These are phyloP conservation scores for Pseudopithomyces maydicus DNA, from an alignment of 2,329 filamentous ascomycete genomes.

Conservation along the genomic window DNA sequence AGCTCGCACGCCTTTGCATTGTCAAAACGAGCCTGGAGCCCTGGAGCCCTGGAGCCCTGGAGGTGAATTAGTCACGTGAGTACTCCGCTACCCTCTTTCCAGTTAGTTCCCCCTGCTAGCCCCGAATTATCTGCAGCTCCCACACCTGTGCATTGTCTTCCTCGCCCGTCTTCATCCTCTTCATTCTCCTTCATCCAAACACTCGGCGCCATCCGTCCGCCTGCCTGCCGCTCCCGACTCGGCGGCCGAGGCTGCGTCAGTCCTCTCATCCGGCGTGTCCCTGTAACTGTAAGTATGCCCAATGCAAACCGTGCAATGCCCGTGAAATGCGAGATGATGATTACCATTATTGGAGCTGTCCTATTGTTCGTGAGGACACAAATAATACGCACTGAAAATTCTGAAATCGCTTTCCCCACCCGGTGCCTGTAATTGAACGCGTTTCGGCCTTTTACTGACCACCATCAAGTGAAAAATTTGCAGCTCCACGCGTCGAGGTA, in stretches of 20 bases:
- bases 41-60: no score
- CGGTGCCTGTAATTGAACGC: constrained; percentile 3
- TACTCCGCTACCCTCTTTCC: no score
- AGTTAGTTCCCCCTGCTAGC: neutral
- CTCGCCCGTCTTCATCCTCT: constrained; percentile 10
- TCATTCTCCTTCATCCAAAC: constrained; percentile 16
- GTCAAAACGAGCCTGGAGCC: no score
- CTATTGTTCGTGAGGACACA: constrained; percentile 62
- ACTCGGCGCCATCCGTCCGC: constrained; percentile 20
- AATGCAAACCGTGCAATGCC: constrained; percentile 5
- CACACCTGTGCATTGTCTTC: constrained; percentile 2
- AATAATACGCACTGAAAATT: constrained; percentile 50
- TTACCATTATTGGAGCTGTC: constrained; percentile 77
- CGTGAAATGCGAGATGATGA: constrained; percentile 58
- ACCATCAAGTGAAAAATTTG: constrained; percentile 27
- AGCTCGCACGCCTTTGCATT: no score
- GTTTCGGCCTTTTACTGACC: constrained; percentile 24
- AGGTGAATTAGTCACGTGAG: neutral
- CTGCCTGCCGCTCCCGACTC: constrained; percentile 14
- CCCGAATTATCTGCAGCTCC: neutral
- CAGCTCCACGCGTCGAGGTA: constrained; percentile 15
- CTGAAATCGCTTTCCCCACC: constrained; percentile 37
- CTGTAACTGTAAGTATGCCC: constrained; percentile 16
- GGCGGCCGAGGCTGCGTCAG: constrained; percentile 1
- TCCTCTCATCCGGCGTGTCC: constrained; percentile 1